phyloP scores from a whole-genome alignment of 192 early-diverging fungal genomes.

The Backusella psychrophila region DNA sequence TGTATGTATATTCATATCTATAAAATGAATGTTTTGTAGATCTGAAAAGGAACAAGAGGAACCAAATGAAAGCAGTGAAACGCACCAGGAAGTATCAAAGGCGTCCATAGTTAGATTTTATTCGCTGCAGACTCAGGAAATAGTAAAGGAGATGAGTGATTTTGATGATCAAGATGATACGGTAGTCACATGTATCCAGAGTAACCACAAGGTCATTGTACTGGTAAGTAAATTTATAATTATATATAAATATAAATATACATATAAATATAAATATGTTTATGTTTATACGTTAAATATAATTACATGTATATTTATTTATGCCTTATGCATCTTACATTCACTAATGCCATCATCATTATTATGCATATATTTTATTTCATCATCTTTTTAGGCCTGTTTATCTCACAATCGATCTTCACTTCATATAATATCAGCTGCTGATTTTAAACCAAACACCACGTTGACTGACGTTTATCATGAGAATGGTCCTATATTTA shows the following conservation, averaged over 20 bases:
- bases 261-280: neutral
- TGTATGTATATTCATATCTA: neutral
- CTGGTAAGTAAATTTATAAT: conserved; percentile 47
- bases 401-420: conserved; percentile 20
- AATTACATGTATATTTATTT: neutral
- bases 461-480: conserved; percentile 53
- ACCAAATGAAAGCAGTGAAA: neutral
- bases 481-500: conserved; percentile 45
- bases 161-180: conserved; percentile 36
- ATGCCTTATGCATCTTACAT: neutral
- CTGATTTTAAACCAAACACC: conserved; percentile 37
- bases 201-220: conserved; percentile 58
- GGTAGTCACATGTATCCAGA: conserved; percentile 46
- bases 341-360: neutral
- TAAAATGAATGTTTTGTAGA: neutral
- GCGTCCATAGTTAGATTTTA: conserved; percentile 43
- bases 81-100: neutral
- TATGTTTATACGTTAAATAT: too few relatives aligned
- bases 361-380: neutral
- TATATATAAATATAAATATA: neutral
- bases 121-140: conserved; percentile 52
- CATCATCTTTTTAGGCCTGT: conserved; percentile 11
- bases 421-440: conserved; percentile 51
- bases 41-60: conserved; percentile 6
- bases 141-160: conserved; percentile 49